Evolutionary conservation across 768 basidiomycete species (phyloP).

Genomic region (Amyloporia xantha): DNA sequence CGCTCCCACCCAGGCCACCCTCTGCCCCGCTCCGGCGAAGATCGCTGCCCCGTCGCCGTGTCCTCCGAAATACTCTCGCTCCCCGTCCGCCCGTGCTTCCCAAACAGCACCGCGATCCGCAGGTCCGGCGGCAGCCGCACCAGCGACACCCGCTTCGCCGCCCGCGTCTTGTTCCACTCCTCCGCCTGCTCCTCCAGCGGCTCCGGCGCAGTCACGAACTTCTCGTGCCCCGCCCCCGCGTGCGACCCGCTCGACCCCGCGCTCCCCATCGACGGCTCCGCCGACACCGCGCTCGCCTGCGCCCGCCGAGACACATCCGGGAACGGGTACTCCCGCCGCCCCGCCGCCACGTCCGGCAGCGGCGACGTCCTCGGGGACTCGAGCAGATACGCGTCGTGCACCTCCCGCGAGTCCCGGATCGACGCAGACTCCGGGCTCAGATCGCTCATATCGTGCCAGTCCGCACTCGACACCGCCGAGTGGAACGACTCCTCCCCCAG

Average conservation of each 20-base stretch:
- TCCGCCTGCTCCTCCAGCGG: slow-evolving; percentile 67
- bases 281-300: slow-evolving; percentile 11
- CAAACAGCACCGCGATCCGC: slow-evolving; percentile 24
- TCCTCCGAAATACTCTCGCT: slow-evolving; percentile 16
- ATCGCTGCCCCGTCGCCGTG: slow-evolving; percentile 2
- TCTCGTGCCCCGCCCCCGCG: slow-evolving; percentile 33
- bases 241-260: slow-evolving; percentile 8
- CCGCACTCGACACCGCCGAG: slow-evolving; percentile 40
- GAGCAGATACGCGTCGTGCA: slow-evolving; percentile 1
- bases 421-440: not conserved
- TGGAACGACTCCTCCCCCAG: slow-evolving; percentile 55
- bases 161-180: slow-evolving; percentile 81
- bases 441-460: slow-evolving; percentile 3
- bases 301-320: slow-evolving; percentile 8
- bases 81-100: slow-evolving; percentile 18
- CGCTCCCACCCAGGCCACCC: too few species aligned
- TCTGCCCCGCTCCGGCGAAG: slow-evolving; percentile 5
- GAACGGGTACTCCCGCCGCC: slow-evolving; percentile 5
- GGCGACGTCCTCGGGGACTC: slow-evolving; percentile 14
- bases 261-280: slow-evolving; percentile 18
- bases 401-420: slow-evolving; percentile 1
- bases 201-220: slow-evolving; percentile 40
- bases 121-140: slow-evolving; percentile 62
- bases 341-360: slow-evolving; percentile 4
- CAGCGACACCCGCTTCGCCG: slow-evolving; percentile 79